Evolutionary conservation across 2,329 filamentous ascomycete species (phyloP).

Genomic region (Cercospora sp.): DNA sequence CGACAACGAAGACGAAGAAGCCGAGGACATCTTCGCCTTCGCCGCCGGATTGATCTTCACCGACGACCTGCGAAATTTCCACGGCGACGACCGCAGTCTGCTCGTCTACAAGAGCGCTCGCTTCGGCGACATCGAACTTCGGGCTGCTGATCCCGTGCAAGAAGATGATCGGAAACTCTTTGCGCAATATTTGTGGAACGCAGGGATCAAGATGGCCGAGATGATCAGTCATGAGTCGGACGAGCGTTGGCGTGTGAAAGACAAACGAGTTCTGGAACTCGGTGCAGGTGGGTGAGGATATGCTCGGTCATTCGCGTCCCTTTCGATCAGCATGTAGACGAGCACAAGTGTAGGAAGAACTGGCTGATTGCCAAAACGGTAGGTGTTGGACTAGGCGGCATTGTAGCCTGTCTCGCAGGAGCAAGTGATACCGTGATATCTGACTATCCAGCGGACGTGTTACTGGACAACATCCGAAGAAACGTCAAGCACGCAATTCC

Average conservation of each 20-base stretch:
- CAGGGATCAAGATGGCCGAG: conserved; percentile 52
- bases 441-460: conserved; percentile 65
- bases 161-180: conserved; percentile 63
- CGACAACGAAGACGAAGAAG: conserved; percentile 20
- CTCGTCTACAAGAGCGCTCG: conserved; percentile 56
- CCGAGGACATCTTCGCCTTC: conserved; percentile 53
- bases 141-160: conserved; percentile 48
- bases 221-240: conserved; percentile 40
- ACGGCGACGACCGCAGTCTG: conserved; percentile 62
- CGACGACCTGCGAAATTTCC: conserved; percentile 66
- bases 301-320: background rate
- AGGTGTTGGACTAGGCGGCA: conserved; percentile 52
- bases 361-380: conserved; percentile 25
- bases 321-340: background rate
- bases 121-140: conserved; percentile 44
- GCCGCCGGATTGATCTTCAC: conserved; percentile 66
- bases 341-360: conserved; percentile 25
- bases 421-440: conserved; percentile 58
- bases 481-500: conserved; percentile 60
- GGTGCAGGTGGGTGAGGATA: conserved; percentile 59
- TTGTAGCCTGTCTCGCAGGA: conserved; percentile 48
- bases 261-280: conserved; percentile 61
- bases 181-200: conserved; percentile 74
- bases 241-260: conserved; percentile 52
- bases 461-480: conserved; percentile 59